A percentile compares a stretch with the other conserved stretches of the same genome.
These are phyloP conservation scores for Fraxinus paxiana DNA, from an alignment of 305 asterid genomes.

Conservation along the genomic window DNA sequence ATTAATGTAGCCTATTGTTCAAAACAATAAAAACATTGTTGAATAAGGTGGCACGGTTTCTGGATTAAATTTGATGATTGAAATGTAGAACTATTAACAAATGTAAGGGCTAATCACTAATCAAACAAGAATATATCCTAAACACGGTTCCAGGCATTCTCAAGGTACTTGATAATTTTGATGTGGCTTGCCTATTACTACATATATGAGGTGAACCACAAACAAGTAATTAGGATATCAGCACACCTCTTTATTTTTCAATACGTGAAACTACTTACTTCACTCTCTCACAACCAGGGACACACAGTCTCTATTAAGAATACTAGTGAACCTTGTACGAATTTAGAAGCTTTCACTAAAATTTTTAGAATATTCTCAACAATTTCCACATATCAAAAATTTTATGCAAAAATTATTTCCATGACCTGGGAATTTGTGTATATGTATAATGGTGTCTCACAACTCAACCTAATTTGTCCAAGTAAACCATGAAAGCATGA, in stretches of 20 bases:
- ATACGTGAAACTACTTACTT: neutral
- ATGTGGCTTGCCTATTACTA: slow-evolving; percentile 2
- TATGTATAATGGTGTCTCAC: neutral
- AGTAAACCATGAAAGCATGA: neutral
- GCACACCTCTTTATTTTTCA: neutral
- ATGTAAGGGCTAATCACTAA: neutral
- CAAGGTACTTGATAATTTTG: neutral
- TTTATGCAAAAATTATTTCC: neutral
- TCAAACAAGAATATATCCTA: slow-evolving; percentile 2
- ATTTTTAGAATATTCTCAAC: neutral
- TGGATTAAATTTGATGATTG: slow-evolving; percentile 3
- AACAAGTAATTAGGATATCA: slow-evolving; percentile 5
- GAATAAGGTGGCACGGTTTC: neutral
- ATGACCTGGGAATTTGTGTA: neutral
- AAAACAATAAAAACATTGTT: neutral
- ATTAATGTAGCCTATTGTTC: slow-evolving; percentile 4
- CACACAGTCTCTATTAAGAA: neutral
- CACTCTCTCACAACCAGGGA: neutral
- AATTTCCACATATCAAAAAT: neutral
- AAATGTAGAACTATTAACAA: slow-evolving; percentile 7
- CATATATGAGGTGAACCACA: neutral
- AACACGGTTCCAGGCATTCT: neutral
- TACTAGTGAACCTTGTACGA: neutral
- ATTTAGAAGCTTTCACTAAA: neutral
- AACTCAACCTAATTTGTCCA: neutral